Evolutionary conservation across 1,284 basidiomycete species (phyloP).

Genomic region (Apiotrichum brassicae): DNA sequence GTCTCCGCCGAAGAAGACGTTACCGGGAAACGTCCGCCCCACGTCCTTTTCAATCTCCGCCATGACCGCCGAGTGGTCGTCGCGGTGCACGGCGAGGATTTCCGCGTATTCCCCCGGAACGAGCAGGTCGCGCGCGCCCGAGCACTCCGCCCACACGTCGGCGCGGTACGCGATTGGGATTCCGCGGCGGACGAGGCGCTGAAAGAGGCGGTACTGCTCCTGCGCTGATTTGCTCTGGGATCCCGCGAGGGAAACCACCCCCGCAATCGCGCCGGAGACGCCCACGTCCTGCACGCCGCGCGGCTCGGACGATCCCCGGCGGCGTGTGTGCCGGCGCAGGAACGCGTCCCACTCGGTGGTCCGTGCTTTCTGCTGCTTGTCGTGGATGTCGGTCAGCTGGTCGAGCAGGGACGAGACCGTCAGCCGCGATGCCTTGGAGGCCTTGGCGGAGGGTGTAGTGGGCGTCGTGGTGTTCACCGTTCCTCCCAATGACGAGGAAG

Average conservation of each 20-base stretch:
- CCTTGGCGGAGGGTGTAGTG: slow-evolving; percentile 2
- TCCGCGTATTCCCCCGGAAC: slow-evolving; percentile 90
- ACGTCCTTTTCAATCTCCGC: slow-evolving; percentile 95
- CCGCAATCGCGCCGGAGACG: slow-evolving; percentile 12
- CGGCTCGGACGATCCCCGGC: slow-evolving; percentile 11
- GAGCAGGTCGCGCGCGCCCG: slow-evolving; percentile 79
- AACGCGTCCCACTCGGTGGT: slow-evolving; percentile 84
- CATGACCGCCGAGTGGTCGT: slow-evolving; percentile 56
- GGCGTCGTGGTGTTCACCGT: slow-evolving; percentile 9
- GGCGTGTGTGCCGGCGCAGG: slow-evolving; percentile 50
- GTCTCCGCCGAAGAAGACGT: slow-evolving; percentile 3
- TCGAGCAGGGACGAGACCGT: slow-evolving; percentile 69
- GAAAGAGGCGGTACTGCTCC: slow-evolving; percentile 74
- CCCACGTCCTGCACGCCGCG: slow-evolving; percentile 14
- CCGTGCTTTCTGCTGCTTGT: slow-evolving; percentile 66
- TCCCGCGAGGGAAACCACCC: slow-evolving; percentile 46
- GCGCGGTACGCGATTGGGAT: slow-evolving; percentile 82
- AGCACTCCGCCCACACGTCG: slow-evolving; percentile 73
- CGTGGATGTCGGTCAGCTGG: slow-evolving; percentile 80
- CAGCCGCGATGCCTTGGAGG: slow-evolving; percentile 49
- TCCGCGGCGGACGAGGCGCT: slow-evolving; percentile 69
- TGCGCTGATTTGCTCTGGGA: slow-evolving; percentile 55
- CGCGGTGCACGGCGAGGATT: slow-evolving; percentile 58
- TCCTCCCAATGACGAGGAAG: neutral
- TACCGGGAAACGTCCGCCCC: slow-evolving; percentile 69